A percentile compares a stretch with the other conserved stretches of the same genome.
phyloP scores from a whole-genome alignment of 495 filamentous ascomycete species.

The Friedmanniomyces simplex region DNA sequence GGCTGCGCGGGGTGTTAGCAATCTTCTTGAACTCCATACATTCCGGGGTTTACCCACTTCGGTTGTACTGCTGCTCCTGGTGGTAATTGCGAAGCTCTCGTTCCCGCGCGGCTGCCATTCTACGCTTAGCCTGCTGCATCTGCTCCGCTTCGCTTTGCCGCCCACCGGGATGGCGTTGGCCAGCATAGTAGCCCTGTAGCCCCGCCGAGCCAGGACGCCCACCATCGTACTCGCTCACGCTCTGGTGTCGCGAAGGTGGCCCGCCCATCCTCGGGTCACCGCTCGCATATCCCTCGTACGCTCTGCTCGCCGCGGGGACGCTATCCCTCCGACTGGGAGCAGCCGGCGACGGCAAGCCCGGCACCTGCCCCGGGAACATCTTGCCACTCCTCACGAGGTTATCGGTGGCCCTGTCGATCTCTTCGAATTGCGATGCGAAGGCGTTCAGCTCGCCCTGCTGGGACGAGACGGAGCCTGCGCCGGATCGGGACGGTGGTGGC shows the following conservation, averaged over 20 bases:
- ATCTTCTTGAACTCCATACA: constrained; percentile 35
- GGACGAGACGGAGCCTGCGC: constrained; percentile 50
- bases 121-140: constrained; percentile 96
- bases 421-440: constrained; percentile 85
- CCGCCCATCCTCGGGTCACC: constrained; percentile 19
- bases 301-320: constrained; percentile 44
- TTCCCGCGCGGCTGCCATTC: constrained; percentile 97
- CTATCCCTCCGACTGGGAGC: constrained; percentile 68
- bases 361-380: constrained; percentile 63
- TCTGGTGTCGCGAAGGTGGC: constrained; percentile 60
- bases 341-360: constrained; percentile 24
- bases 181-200: constrained; percentile 86
- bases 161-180: constrained; percentile 81
- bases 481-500: constrained; percentile 75
- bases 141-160: constrained; percentile 94
- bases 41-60: constrained; percentile 51
- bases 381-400: constrained; percentile 95
- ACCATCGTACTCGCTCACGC: constrained; percentile 77
- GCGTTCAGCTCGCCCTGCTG: constrained; percentile 69
- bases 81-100: constrained; percentile 99
- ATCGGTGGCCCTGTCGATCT: constrained; percentile 92
- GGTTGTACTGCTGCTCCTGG: constrained; percentile 99
- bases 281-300: constrained; percentile 48
- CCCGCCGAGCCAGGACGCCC: constrained; percentile 63
- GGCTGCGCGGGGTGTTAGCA: constrained; percentile 50